Percentiles rank a stretch among this genome's conserved stretches.
phyloP scores from a whole-genome alignment of 257 asterid genomes.

The Ehretia macrophylla region DNA sequence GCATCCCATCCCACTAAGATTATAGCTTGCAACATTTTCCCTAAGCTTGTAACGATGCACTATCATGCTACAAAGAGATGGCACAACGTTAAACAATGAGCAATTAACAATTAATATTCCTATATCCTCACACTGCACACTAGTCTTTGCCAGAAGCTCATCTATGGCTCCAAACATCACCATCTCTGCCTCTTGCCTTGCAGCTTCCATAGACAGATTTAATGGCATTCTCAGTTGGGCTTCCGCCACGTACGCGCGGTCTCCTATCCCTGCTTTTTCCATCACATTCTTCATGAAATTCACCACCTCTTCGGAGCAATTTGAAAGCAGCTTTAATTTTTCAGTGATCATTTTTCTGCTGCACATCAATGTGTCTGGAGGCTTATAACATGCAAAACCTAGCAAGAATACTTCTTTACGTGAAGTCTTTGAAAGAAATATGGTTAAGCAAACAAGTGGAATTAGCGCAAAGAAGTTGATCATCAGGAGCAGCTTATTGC shows the following conservation, averaged over 20 bases:
- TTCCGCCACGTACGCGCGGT: background rate
- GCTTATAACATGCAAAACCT: background rate
- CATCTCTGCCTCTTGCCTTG: conserved; percentile 3
- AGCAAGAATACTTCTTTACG: background rate
- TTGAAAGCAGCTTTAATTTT: no score
- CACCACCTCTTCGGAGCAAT: background rate
- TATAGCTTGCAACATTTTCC: conserved; percentile 2
- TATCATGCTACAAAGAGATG: background rate
- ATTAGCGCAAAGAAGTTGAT: no score
- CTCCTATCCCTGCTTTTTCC: background rate
- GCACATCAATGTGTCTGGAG: background rate
- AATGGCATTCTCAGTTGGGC: background rate
- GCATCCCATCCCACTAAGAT: conserved; percentile 8
- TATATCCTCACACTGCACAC: background rate
- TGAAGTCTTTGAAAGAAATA: no score
- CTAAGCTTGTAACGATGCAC: conserved; percentile 10
- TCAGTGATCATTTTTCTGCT: background rate
- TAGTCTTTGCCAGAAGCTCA: conserved; percentile 1
- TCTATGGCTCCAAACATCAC: conserved; percentile 9
- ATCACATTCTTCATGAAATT: conserved; percentile 1
- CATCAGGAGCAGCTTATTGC: no score
- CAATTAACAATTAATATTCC: conserved; percentile 4
- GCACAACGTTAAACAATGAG: conserved; percentile 1
- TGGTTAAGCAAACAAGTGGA: no score
- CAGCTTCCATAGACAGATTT: background rate